Conservation (phyloP, 2,329 filamentous ascomycete genomes). For the Clarireedia hainanense region DNA sequence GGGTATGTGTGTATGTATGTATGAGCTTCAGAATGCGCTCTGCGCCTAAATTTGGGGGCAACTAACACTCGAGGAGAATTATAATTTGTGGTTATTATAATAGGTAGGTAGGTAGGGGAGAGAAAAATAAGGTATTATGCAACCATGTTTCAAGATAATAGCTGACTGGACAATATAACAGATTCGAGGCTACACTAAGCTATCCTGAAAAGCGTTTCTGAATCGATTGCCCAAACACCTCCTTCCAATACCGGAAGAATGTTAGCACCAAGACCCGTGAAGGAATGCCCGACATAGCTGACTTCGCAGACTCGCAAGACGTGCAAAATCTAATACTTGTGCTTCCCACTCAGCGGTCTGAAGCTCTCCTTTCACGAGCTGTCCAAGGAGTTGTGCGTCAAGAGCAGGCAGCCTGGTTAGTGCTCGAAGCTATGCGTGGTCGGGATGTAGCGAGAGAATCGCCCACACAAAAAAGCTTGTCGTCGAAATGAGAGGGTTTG, state of each 20-base stretch:
- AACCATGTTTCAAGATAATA: background rate
- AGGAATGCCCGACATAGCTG: background rate
- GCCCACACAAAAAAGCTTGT: conserved; percentile 10
- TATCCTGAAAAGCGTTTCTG: background rate
- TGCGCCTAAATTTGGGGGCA: too few relatives aligned
- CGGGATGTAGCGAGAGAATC: conserved; percentile 7
- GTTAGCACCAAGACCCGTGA: background rate
- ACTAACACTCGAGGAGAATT: too few relatives aligned
- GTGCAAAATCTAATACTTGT: background rate
- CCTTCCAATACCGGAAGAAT: background rate
- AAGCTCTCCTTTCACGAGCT: conserved; percentile 5
- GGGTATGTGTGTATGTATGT: too few relatives aligned
- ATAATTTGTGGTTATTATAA: too few relatives aligned
- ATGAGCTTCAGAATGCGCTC: too few relatives aligned
- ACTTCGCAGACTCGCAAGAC: background rate
- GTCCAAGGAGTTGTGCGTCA: conserved; percentile 1
- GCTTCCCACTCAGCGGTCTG: background rate
- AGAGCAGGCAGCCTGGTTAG: conserved; percentile 8
- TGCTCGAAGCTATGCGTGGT: conserved; percentile 8
- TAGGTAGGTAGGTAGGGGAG: too few relatives aligned
- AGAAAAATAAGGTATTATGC: background rate
- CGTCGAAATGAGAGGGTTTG: conserved; percentile 1
- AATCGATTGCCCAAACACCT: background rate
- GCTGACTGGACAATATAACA: background rate
- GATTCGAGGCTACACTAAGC: background rate